A percentile compares a stretch with the other conserved stretches of the same genome.
These are phyloP conservation scores for Phytopythium litorale DNA, from an alignment of 352 stramenopile species.

Conservation along the genomic window DNA sequence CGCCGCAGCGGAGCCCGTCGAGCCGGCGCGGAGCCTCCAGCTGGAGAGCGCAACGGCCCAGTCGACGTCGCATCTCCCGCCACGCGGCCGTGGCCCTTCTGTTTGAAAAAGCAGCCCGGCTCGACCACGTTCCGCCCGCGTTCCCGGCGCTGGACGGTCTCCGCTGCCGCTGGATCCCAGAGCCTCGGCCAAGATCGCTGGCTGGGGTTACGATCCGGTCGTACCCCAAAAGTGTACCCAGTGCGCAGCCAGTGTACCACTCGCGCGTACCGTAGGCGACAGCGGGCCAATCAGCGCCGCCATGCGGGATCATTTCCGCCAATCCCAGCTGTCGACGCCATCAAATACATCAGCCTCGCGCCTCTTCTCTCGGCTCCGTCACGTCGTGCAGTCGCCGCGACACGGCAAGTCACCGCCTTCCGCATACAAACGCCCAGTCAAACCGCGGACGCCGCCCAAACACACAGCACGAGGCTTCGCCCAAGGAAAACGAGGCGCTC, in stretches of 20 bases:
- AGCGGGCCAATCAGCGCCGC: background rate
- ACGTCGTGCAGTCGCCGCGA: background rate
- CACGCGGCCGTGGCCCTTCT: no score
- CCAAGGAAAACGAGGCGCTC: background rate
- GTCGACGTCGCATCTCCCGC: no score
- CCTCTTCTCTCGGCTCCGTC: background rate
- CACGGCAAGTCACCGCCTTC: background rate
- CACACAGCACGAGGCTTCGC: no score
- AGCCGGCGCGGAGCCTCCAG: no score
- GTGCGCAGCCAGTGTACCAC: background rate
- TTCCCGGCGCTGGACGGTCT: no score
- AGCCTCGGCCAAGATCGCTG: no score
- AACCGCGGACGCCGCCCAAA: background rate
- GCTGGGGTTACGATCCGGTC: no score
- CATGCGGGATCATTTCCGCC: background rate
- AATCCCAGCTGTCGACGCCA: background rate
- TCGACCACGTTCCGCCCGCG: no score
- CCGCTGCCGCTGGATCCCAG: no score
- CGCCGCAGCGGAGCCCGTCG: no score
- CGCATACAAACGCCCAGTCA: background rate
- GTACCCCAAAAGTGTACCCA: background rate
- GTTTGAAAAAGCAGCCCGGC: no score
- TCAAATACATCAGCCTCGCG: conserved; percentile 3
- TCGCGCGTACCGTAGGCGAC: background rate
- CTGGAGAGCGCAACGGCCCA: no score